Base-by-base conservation (phyloP, 768 basidiomycete genomes). In the Tephrocybe sp. region DNA sequence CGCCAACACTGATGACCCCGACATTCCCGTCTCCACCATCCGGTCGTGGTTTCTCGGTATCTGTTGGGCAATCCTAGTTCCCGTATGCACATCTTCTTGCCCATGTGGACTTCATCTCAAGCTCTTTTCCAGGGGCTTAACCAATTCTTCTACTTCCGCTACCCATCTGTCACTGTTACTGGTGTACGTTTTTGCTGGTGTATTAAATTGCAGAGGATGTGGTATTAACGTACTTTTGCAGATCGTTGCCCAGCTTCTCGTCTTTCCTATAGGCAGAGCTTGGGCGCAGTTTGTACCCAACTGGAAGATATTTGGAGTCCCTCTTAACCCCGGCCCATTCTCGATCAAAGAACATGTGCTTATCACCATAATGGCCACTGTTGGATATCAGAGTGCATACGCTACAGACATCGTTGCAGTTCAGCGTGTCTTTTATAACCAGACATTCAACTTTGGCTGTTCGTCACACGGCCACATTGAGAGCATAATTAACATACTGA, bases 361-460 rank as follows among this genome's bases (percentile, higher is more conserved):
- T 50, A 74, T 82, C 50, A 82, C 80, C 36, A 77, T 84, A 47
- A 78, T 67, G 69, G 67, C 68, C 19, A 62, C 66, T 1, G 69
- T 73, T 19, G 74, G 71, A 39, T 58, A 60, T 7, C 61, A 66
- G 36, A 77, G 80, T 8, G 86, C 86, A 19, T 91, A 90, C 48
- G 86, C 85, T 25, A 86, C 84, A 9, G 89, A 88, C 52, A 79
- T 87, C 33, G 73, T 88, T 33, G 84, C 86, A n/a, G 86, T 88
- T 10, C 88, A 88, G 57, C 70, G 83, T 12, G 80, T 88, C 8
- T 88, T 75, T 61, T 91, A 89, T 59, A 68, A 82, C 55, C 86
- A 82, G 61, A 74, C 64, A 52, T 86, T 81, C 62, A 73, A 75
- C 51, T 87, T 78, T 49, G 61, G 69, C 22, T 78, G 84, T 84